Evolutionary conservation across 306 rosid genomes (phyloP).

Genomic region (Macrotyloma uniflorum): DNA sequence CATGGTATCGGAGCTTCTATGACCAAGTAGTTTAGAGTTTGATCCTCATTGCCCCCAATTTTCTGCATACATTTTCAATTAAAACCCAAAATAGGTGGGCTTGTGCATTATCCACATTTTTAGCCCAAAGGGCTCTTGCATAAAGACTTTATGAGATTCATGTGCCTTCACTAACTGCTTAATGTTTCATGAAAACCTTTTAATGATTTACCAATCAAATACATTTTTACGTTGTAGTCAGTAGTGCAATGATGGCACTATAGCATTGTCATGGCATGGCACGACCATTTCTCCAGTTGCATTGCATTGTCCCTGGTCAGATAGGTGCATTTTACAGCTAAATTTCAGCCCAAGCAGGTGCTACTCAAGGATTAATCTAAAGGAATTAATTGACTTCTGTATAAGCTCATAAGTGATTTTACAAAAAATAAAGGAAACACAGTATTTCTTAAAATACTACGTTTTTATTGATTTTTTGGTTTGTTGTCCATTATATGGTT

Average conservation of each 20-base stretch:
- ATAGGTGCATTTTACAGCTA: not conserved
- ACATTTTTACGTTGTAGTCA: not conserved
- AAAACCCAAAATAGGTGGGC: not conserved
- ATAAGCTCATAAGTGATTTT: not conserved
- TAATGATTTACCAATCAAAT: constrained; percentile 15
- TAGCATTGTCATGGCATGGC: not conserved
- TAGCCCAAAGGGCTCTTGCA: not conserved
- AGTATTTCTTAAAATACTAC: not conserved
- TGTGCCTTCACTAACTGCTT: not conserved
- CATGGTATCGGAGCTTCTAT: not conserved
- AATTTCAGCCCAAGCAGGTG: not conserved
- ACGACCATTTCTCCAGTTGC: not conserved
- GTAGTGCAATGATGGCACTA: not conserved
- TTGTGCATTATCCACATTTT: not conserved
- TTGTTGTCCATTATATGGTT: constrained; percentile 17
- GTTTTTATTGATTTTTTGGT: constrained; percentile 4
- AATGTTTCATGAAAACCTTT: not conserved
- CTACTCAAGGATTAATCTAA: not conserved
- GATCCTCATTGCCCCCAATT: not conserved
- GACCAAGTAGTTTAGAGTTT: not conserved
- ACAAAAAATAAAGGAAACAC: not conserved
- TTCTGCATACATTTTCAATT: not conserved
- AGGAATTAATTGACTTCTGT: not conserved
- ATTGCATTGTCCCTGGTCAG: not conserved
- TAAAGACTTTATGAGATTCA: not conserved